These are phyloP conservation scores for Mucor piriformis DNA, from an alignment of 371 early-diverging fungal genomes.

Conservation along the genomic window DNA sequence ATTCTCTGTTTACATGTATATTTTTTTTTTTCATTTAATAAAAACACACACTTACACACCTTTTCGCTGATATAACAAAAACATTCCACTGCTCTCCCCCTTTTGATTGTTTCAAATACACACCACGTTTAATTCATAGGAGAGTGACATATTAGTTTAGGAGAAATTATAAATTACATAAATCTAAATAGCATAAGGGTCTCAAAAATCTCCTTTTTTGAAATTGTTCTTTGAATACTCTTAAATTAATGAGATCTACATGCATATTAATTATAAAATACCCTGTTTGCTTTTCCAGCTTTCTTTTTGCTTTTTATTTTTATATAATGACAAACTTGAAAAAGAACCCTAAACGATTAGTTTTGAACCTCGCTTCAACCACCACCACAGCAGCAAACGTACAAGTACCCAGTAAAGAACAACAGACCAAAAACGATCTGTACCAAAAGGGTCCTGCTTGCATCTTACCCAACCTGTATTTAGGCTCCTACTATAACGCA, in stretches of 20 bases:
- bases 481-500: constrained; percentile 72
- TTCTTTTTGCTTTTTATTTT: constrained; percentile 3
- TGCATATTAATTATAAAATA: constrained; percentile 11
- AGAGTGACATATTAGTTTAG: too few species aligned
- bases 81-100: background rate
- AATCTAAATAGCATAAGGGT: background rate
- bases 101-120: constrained; percentile 1
- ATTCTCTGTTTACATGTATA: too few species aligned
- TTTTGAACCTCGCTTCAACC: constrained; percentile 9
- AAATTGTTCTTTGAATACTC: constrained; percentile 13
- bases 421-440: background rate
- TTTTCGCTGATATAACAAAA: too few species aligned
- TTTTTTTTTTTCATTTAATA: constrained; percentile 27
- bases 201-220: background rate
- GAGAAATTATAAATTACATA: background rate
- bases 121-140: too few species aligned
- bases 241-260: constrained; percentile 21
- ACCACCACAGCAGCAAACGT: background rate
- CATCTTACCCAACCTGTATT: constrained; percentile 69
- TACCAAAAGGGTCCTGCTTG: constrained; percentile 56
- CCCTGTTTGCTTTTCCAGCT: background rate
- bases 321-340: background rate
- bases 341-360: constrained; percentile 14
- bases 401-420: background rate
- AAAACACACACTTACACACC: constrained; percentile 19